Conservation (phyloP, 2,329 filamentous ascomycete species). For the Penicillium sp. region DNA sequence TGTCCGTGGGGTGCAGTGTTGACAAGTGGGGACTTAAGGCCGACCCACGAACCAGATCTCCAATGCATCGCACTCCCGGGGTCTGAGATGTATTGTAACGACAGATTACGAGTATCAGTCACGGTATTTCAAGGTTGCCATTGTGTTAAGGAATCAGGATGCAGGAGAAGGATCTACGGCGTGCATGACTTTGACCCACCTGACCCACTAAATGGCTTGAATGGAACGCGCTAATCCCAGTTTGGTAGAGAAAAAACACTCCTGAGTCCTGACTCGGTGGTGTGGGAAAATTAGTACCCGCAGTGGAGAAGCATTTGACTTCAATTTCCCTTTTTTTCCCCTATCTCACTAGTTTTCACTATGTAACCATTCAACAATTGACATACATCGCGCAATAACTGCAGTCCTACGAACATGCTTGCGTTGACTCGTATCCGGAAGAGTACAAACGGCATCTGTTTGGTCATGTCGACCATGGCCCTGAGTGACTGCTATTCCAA, state of each 20-base stretch:
- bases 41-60: slow-evolving; percentile 14
- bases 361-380: too few relatives aligned
- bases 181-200: background rate
- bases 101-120: slow-evolving; percentile 3
- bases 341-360: too few relatives aligned
- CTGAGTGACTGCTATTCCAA: too few relatives aligned
- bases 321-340: background rate
- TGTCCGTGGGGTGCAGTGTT: background rate
- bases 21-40: background rate
- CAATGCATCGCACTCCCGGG: background rate
- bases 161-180: slow-evolving; percentile 12
- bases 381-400: too few relatives aligned
- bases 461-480: too few relatives aligned
- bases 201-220: slow-evolving; percentile 4
- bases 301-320: slow-evolving; percentile 1
- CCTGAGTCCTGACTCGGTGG: background rate
- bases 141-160: background rate
- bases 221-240: background rate
- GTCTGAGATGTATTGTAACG: background rate
- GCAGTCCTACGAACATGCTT: too few relatives aligned
- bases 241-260: background rate
- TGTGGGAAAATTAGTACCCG: background rate
- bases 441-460: too few relatives aligned
- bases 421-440: too few relatives aligned
- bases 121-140: slow-evolving; percentile 10